A percentile compares a stretch with the other conserved stretches of the same genome.
Evolutionary conservation across 2,329 filamentous ascomycete genomes (phyloP).

Genomic region (Verticillium nonalfalfae): DNA sequence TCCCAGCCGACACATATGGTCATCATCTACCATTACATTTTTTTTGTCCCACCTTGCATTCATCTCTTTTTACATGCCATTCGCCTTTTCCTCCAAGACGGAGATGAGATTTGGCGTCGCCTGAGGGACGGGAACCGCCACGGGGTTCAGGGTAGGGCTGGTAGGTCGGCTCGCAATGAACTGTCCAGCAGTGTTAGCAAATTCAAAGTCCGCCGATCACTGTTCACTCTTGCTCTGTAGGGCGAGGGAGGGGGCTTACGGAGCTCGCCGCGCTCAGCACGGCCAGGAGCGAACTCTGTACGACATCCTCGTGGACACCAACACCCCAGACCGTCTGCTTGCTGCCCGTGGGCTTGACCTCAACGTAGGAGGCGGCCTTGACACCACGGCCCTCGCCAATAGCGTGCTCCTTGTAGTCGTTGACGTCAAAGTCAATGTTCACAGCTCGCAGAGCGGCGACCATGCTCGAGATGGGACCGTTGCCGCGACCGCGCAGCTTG

Average conservation of each 20-base stretch:
- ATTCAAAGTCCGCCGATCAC: neutral
- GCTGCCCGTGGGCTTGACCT: conserved; percentile 66
- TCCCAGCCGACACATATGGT: too few species aligned
- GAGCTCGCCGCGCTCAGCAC: conserved; percentile 79
- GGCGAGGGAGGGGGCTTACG: conserved; percentile 47
- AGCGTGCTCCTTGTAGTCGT: conserved; percentile 94
- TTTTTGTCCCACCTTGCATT: too few species aligned
- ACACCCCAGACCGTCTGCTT: conserved; percentile 81
- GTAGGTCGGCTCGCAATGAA: conserved; percentile 66
- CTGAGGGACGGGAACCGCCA: conserved; percentile 20
- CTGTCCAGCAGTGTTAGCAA: conserved; percentile 32
- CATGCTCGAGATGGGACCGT: conserved; percentile 84
- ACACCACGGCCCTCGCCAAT: conserved; percentile 76
- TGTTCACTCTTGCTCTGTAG: neutral
- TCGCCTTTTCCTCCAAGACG: conserved; percentile 31
- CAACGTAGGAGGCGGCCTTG: conserved; percentile 93
- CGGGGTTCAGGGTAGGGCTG: conserved; percentile 57
- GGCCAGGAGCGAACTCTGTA: conserved; percentile 82
- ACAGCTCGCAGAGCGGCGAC: conserved; percentile 73
- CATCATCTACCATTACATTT: too few species aligned
- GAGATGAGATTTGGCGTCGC: conserved; percentile 23
- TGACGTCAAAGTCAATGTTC: conserved; percentile 82
- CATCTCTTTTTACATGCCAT: conserved; percentile 20
- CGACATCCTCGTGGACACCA: conserved; percentile 86
- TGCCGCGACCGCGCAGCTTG: conserved; percentile 72